Conservation (phyloP, 768 basidiomycete species). For the Psilocybe subaeruginosa region DNA sequence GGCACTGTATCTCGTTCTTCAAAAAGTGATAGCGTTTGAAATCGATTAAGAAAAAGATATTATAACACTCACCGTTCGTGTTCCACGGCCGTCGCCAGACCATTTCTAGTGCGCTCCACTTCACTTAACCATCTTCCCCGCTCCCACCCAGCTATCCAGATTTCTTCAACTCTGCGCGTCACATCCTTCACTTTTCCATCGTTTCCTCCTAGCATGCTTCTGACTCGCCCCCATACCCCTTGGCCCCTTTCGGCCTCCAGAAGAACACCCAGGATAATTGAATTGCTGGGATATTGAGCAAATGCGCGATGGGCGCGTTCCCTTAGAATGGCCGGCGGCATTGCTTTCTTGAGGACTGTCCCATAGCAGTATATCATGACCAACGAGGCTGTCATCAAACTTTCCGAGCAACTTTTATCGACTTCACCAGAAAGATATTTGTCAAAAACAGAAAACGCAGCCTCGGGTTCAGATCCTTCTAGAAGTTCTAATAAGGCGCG, state of each 20-base stretch:
- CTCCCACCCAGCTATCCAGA: slow-evolving; percentile 85
- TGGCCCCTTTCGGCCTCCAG: slow-evolving; percentile 78
- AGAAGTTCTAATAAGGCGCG: slow-evolving; percentile 68
- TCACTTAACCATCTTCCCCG: slow-evolving; percentile 71
- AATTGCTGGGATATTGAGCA: slow-evolving; percentile 67
- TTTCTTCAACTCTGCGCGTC: slow-evolving; percentile 61
- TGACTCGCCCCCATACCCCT: slow-evolving; percentile 76
- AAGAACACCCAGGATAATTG: slow-evolving; percentile 71
- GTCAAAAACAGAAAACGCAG: slow-evolving; percentile 47
- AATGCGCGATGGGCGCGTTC: slow-evolving; percentile 59
- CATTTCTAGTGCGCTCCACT: slow-evolving; percentile 68
- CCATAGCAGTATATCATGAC: slow-evolving; percentile 65
- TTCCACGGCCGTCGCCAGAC: slow-evolving; percentile 63
- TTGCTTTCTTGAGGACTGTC: slow-evolving; percentile 53
- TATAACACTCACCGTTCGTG: slow-evolving; percentile 59
- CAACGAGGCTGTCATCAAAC: slow-evolving; percentile 56
- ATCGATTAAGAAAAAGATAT: neutral
- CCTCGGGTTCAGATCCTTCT: slow-evolving; percentile 41
- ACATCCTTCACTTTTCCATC: slow-evolving; percentile 55
- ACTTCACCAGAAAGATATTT: slow-evolving; percentile 26
- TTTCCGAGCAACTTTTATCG: slow-evolving; percentile 46
- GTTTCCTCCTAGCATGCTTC: slow-evolving; percentile 56
- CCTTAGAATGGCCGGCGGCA: slow-evolving; percentile 60
- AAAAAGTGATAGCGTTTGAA: slow-evolving; percentile 3
- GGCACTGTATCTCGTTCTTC: slow-evolving; percentile 67